A percentile compares a stretch with the other conserved stretches of the same genome.
Evolutionary conservation across 257 asterid genomes (phyloP).

Genomic region (Handroanthus guayacan): DNA sequence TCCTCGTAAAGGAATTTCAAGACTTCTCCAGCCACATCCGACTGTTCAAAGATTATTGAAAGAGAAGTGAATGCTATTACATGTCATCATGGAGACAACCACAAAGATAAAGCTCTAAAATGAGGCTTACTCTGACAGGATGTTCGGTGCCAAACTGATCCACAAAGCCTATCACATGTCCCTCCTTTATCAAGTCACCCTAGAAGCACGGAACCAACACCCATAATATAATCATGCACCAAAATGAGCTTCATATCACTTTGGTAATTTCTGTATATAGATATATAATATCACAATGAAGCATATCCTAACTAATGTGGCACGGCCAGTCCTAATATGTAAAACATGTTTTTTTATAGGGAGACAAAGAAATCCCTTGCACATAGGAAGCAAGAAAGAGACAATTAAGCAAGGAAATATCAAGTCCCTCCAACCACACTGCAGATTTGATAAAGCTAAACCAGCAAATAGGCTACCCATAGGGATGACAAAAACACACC

Average conservation of each 20-base stretch:
- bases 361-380: not conserved
- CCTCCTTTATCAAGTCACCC: slow-evolving; percentile 91
- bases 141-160: slow-evolving; percentile 72
- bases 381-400: not conserved
- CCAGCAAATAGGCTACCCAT: not conserved
- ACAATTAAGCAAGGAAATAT: not conserved
- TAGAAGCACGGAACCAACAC: slow-evolving; percentile 38
- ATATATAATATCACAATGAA: slow-evolving; percentile 43
- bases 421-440: not conserved
- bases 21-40: slow-evolving; percentile 73
- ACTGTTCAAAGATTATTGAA: slow-evolving; percentile 47
- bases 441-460: not conserved
- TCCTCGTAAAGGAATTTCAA: slow-evolving; percentile 63
- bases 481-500: not conserved
- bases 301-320: not conserved
- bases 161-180: slow-evolving; percentile 76
- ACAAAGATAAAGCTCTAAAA: slow-evolving; percentile 24
- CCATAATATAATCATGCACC: slow-evolving; percentile 3
- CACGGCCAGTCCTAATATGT: not conserved
- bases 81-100: slow-evolving; percentile 6
- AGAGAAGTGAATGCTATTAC: not conserved
- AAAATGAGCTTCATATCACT: slow-evolving; percentile 30
- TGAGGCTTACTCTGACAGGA: slow-evolving; percentile 74
- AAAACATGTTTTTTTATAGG: not conserved
- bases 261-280: not conserved